These are phyloP conservation scores for Parietaria judaica DNA, from an alignment of 306 rosid species.

Conservation along the genomic window DNA sequence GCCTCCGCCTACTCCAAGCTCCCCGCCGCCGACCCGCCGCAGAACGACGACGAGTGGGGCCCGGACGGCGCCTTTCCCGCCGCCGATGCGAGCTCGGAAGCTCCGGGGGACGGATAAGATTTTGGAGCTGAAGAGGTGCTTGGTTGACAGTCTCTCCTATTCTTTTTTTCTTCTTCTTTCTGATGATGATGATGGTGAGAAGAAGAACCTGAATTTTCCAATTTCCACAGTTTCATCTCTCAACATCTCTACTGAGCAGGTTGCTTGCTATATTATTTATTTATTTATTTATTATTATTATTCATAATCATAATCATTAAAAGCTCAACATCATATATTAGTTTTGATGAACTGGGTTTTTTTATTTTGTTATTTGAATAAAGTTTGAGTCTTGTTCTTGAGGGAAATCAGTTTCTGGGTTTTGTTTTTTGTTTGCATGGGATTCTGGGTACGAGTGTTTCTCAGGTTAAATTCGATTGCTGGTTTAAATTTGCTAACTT, in stretches of 20 bases:
- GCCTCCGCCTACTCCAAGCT: constrained; percentile 30
- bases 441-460: constrained; percentile 9
- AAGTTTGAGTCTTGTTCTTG: neutral
- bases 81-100: constrained; percentile 59
- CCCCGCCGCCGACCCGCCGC: constrained; percentile 60
- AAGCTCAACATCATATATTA: too few species aligned
- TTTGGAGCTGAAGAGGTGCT: constrained; percentile 55
- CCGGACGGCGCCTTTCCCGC: constrained; percentile 45
- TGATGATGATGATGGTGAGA: constrained; percentile 7
- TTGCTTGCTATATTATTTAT: neutral
- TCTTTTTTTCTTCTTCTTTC: constrained; percentile 2
- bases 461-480: neutral
- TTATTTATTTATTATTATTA: neutral
- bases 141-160: constrained; percentile 47
- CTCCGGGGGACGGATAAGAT: constrained; percentile 22
- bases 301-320: neutral
- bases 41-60: constrained; percentile 75
- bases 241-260: neutral
- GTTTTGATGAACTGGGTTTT: too few species aligned
- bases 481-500: neutral
- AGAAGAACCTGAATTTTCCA: constrained; percentile 3
- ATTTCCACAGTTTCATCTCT: too few species aligned
- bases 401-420: constrained; percentile 4
- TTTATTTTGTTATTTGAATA: neutral
- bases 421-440: constrained; percentile 12